phyloP scores from a whole-genome alignment of 768 basidiomycete genomes.

The Lentinula raphanica region DNA sequence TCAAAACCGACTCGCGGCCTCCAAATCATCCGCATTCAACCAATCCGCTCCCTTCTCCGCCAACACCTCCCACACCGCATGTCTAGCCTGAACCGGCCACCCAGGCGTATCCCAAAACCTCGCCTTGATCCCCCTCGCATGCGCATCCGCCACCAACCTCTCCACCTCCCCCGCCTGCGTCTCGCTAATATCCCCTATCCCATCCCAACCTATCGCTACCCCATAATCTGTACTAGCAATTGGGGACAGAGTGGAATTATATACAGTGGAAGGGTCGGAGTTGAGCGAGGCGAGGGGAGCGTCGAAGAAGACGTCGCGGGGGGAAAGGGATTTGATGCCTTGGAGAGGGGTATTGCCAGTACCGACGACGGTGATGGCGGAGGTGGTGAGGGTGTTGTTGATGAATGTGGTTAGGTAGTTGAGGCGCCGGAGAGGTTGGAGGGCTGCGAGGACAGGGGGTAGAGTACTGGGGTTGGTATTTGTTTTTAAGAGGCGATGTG shows the following conservation, averaged over 20 bases:
- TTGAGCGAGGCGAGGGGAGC: slow-evolving; percentile 41
- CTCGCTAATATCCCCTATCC: slow-evolving; percentile 37
- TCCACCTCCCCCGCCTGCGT: slow-evolving; percentile 33
- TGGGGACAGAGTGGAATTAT: slow-evolving; percentile 38
- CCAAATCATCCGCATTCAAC: slow-evolving; percentile 49
- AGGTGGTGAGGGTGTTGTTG: slow-evolving; percentile 31
- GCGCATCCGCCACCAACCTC: slow-evolving; percentile 37
- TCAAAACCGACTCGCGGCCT: slow-evolving; percentile 25
- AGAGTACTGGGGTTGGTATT: slow-evolving; percentile 31
- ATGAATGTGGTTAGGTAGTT: slow-evolving; percentile 43
- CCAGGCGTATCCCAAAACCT: slow-evolving; percentile 52
- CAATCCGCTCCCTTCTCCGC: slow-evolving; percentile 41
- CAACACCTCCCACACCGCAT: slow-evolving; percentile 40
- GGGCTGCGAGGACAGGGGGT: slow-evolving; percentile 36
- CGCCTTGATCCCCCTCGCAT: slow-evolving; percentile 37
- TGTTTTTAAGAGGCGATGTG: slow-evolving; percentile 6
- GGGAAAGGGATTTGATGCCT: slow-evolving; percentile 36
- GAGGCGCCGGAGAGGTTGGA: slow-evolving; percentile 38
- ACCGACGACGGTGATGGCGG: slow-evolving; percentile 40
- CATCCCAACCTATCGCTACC: slow-evolving; percentile 41
- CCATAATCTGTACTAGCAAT: slow-evolving; percentile 47
- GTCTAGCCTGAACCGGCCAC: slow-evolving; percentile 39
- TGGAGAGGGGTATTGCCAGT: slow-evolving; percentile 49
- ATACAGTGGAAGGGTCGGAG: slow-evolving; percentile 32
- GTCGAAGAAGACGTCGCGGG: slow-evolving; percentile 48